Evolutionary conservation across 306 rosid genomes (phyloP).

Genomic region (Gillenia trifoliata): DNA sequence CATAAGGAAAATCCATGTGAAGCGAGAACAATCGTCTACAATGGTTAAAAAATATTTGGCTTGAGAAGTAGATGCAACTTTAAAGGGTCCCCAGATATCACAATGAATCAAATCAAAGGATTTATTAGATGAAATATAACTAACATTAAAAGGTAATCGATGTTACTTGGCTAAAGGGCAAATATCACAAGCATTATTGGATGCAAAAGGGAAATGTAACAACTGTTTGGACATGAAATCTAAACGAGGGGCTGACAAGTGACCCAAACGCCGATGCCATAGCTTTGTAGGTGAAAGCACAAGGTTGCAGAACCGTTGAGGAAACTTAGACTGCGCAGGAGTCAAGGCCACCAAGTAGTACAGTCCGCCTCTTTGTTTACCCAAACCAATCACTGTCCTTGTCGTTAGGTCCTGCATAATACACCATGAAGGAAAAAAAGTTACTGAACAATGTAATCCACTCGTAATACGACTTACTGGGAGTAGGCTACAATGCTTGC

Average conservation of each 20-base stretch:
- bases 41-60: background rate
- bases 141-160: background rate
- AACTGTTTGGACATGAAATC: background rate
- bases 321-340: rapidly evolving
- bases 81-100: background rate
- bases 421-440: background rate
- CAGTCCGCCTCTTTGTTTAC: background rate
- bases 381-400: background rate
- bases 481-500: too few species aligned
- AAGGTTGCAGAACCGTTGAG: too few species aligned
- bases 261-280: background rate
- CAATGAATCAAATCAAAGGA: background rate
- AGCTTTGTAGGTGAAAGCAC: background rate
- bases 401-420: background rate
- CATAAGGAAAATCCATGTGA: background rate
- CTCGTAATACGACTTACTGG: too few species aligned
- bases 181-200: background rate
- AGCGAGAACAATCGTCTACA: background rate
- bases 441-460: background rate
- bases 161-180: background rate
- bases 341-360: too few species aligned
- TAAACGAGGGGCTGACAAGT: background rate
- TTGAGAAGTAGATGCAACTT: background rate
- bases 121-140: background rate
- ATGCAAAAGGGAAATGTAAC: background rate